Evolutionary conservation across 495 filamentous ascomycete genomes (phyloP), one percentile per base, ranked within the genome.

Genomic region (Corynascus novoguineensis): DNA sequence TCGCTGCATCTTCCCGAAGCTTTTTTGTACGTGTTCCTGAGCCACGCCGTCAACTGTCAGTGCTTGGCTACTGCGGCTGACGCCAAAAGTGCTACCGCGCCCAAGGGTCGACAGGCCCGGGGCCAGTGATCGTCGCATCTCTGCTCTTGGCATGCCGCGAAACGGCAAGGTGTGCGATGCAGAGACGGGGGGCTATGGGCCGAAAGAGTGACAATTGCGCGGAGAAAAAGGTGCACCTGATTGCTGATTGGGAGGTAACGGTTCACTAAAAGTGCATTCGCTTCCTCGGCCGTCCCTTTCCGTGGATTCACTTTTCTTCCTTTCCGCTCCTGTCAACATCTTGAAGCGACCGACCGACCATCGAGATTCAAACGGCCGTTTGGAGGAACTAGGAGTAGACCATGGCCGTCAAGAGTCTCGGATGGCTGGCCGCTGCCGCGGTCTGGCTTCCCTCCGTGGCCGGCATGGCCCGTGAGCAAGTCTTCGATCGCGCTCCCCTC

Each of bases 381-480:
- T n/a, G 37, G 29, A 27, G 37, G 34, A 42, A 19, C 5, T 15
- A 24, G 37, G 29, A 27, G 37, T 32, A 42, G 19, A 25, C 17
- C 42, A 60, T 60, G 59, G 53, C 59, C 27, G 41, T 53, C 41
- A 37, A 40, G 14, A 57, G 25, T 45, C 59, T 60, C 24, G 25
- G 25, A 9, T 45, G 53, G 53, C 41, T 60, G 21, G 53, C 29
- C 35, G 59, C 59, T 49, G 47, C 21, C 40, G 45, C 53, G 32
- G 59, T 32, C 12, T 53, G 40, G 38, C 48, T 60, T 15, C 59
- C 59, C 34, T 47, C 48, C 49, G 59, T 52, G 24, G 53, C 58
- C 21, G 38, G 31, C 46, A 14, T 55, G 34, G 52, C 38, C 5
- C 47, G 37, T 1, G 58, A 55, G 22, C 42, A 49, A 8, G n/a